Base-by-base conservation (phyloP, 2,329 filamentous ascomycete genomes). In the Paramyrothecium sp. region DNA sequence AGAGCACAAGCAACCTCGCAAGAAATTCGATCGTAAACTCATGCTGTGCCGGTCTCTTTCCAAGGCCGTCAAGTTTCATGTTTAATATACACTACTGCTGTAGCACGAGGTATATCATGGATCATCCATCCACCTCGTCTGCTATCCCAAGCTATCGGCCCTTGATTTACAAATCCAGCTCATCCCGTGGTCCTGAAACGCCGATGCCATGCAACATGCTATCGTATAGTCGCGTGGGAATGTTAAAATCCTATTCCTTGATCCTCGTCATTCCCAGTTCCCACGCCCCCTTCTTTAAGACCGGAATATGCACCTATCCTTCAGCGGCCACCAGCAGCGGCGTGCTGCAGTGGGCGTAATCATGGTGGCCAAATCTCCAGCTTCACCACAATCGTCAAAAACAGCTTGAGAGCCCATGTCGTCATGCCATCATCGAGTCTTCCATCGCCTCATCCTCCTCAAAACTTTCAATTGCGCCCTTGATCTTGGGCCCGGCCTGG, bases 381-480 rank as follows among this genome's bases (percentile, higher is more conserved):
- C 13, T 19, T 44, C 38, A 19, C 13, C n/a, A 44, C 13, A 12
- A 5, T 16, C n/a, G 13, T 44, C 38, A 16, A 44, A 44, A 5
- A 12, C 13, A 30, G 13, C n/a, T 44, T 44, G 38, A 44, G 13
- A 61, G 54, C 58, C 66, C 65, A 59, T 71, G 67, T 63, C 60
- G 62, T 82, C 74, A 84, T 75, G 75, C 76, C 74, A 85, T 84
- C 80, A 86, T 85, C 59, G 83, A 86, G 70, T 87, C 84, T 60
- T 87, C 83, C 73, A 90, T 86, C 56, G 87, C 84, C 57, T 90
- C 87, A 59, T 91, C 89, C 56, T 92, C 89, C 67, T 96, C 92
- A 57, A 98, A 83, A 65, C 88, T 89, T 78, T 98, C 94, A 77
- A 99, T 97, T 19, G 92, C 92, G 71, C 97, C 92, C 75, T 98